These are phyloP conservation scores for Arabidopsis lyrata DNA, from an alignment of 441 rosid genomes.

Conservation along the genomic window DNA sequence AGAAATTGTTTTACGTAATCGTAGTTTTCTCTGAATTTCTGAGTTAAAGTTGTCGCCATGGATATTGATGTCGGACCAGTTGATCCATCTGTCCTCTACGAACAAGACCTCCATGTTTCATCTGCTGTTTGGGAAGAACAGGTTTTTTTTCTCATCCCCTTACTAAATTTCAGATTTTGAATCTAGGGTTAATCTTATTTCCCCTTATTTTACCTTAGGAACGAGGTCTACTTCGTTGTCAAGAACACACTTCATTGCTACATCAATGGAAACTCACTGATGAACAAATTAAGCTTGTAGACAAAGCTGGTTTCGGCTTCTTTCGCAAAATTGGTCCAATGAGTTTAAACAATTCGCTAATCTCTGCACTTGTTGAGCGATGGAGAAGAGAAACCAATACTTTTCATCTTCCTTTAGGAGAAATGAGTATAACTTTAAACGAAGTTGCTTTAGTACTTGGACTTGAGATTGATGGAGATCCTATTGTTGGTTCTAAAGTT, in stretches of 20 bases:
- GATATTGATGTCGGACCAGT: conserved; percentile 50
- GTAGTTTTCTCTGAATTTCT: background rate
- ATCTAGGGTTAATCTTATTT: background rate
- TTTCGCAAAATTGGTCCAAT: conserved; percentile 55
- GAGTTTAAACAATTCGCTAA: conserved; percentile 56
- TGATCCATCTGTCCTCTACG: conserved; percentile 47
- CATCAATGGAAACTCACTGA: conserved; percentile 51
- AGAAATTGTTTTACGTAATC: too few species aligned
- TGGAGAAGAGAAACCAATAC: conserved; percentile 66
- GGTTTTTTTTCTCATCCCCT: conserved; percentile 13
- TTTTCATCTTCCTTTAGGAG: conserved; percentile 58
- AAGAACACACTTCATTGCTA: conserved; percentile 48
- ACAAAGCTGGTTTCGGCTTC: conserved; percentile 64
- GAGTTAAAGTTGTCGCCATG: conserved; percentile 17
- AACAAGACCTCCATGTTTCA: conserved; percentile 48
- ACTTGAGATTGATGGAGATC: conserved; percentile 62
- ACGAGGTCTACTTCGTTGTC: conserved; percentile 48
- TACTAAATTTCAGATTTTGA: background rate
- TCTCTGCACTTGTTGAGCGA: conserved; percentile 61
- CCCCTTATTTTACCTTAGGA: conserved; percentile 9
- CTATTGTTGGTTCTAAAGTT: conserved; percentile 56
- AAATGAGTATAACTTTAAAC: conserved; percentile 57
- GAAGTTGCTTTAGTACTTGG: conserved; percentile 61
- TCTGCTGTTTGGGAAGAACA: conserved; percentile 51
- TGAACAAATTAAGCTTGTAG: conserved; percentile 53